phyloP scores from a whole-genome alignment of 164 flowering plant species.

The Litsea cubeba region DNA sequence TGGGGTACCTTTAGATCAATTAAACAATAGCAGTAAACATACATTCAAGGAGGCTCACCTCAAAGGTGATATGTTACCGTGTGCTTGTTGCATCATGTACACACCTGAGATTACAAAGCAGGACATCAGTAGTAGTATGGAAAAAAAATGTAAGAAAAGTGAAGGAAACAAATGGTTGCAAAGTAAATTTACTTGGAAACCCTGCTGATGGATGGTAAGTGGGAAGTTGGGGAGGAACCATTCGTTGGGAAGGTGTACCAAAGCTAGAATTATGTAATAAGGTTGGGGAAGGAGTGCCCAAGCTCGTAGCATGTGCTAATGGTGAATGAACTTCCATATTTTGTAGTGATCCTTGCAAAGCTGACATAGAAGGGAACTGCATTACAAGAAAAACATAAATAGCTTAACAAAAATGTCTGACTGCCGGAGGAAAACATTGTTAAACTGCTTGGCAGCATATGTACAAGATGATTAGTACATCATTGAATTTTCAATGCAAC shows the following conservation, averaged over 20 bases:
- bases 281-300: conserved; percentile 14
- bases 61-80: conserved; percentile 9
- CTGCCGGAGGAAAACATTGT: neutral
- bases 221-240: conserved; percentile 43
- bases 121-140: neutral
- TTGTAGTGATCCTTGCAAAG: conserved; percentile 56
- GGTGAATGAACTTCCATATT: conserved; percentile 28
- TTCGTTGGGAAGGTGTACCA: conserved; percentile 22
- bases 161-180: neutral
- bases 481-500: neutral
- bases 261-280: conserved; percentile 31
- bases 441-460: neutral
- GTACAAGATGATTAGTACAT: neutral
- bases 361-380: conserved; percentile 64
- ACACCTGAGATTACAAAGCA: conserved; percentile 19
- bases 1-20: neutral
- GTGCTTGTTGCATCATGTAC: conserved; percentile 27
- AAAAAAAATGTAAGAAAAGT: neutral
- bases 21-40: neutral
- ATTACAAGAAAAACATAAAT: conserved; percentile 15
- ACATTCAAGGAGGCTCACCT: conserved; percentile 18
- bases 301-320: conserved; percentile 31
- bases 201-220: conserved; percentile 22
- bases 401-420: neutral
- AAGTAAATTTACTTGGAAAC: conserved; percentile 35